Base-by-base conservation (phyloP, 108 stramenopile genomes). In the Cyclotella distinguenda region DNA sequence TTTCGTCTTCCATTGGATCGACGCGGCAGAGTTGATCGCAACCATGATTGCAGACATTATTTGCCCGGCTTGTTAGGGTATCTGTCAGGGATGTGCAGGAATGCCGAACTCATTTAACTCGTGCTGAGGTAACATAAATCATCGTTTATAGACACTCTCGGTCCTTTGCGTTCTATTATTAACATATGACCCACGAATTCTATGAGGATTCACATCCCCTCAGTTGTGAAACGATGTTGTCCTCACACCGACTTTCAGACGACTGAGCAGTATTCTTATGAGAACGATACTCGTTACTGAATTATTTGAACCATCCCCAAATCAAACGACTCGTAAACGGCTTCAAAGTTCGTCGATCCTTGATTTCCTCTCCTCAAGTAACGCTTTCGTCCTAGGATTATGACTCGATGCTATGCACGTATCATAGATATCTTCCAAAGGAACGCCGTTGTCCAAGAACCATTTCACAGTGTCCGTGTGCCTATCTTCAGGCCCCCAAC, bases 381-480 rank as follows among this genome's bases (percentile, higher is more conserved):
- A 12, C 42, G 28, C 31, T 32, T 56, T 51, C 11, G 62, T 75
- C 12, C 34, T 16, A 2, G 49, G 22, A 47, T 75, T 70, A 28
- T 53, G 69, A 10, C 33, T 64, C 22, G 45, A 64, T 30, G 52
- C 53, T 48, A 78, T 42, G 45, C 77, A 72, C 4, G 18, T 45
- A 25, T 72, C 64, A 49, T 67, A 72, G 39, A 72, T 72, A 38
- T 58, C 77, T 66, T 67, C 70, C 18, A 72, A 19, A 25, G 70
- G 70, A 28, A 72, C 77, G 18, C 77, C 77, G 30, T 72, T 72
- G 21, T 72, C 58, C 32, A 78, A 19, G 56, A 78, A 72, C 53
- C 55, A 78, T 5, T 33, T 46, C 8, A 78, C 22, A 10, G 77
- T 60, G 27, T 66, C 71, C 28, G 71, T 67, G 47, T 78, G 77